Evolutionary conservation across 148 eudicot species (phyloP).

Genomic region (Pouteria glomerata): DNA sequence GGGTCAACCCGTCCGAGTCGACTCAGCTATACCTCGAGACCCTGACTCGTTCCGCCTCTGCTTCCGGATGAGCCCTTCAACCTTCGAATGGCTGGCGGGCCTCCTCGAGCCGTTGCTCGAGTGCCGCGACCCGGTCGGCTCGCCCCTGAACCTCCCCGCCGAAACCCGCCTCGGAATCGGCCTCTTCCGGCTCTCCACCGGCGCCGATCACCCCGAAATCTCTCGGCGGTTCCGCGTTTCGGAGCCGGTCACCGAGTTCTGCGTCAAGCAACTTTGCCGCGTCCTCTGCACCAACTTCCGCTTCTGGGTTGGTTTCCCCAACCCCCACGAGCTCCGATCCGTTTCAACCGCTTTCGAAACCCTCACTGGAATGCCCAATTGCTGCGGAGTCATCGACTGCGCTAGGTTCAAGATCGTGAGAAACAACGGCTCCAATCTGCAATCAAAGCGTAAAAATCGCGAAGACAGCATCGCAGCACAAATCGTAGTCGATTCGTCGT

Average conservation of each 20-base stretch:
- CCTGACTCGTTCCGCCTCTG: conserved; percentile 48
- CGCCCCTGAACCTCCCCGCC: conserved; percentile 39
- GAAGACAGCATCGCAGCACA: conserved; percentile 53
- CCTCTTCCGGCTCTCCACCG: conserved; percentile 58
- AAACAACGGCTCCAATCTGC: neutral
- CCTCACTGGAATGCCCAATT: conserved; percentile 57
- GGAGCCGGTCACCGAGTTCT: conserved; percentile 40
- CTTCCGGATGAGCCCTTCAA: conserved; percentile 58
- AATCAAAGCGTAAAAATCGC: neutral
- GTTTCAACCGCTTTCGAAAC: conserved; percentile 37
- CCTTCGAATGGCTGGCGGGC: conserved; percentile 75
- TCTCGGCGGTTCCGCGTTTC: conserved; percentile 55
- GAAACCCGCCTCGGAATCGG: conserved; percentile 75
- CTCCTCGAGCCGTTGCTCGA: conserved; percentile 81
- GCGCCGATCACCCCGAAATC: conserved; percentile 55
- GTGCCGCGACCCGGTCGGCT: conserved; percentile 72
- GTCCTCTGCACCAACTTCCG: conserved; percentile 82
- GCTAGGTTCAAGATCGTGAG: conserved; percentile 39
- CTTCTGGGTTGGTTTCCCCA: conserved; percentile 83
- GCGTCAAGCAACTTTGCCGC: conserved; percentile 69
- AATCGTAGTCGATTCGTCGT: conserved; percentile 70
- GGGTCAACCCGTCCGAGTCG: conserved; percentile 23
- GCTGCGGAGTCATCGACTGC: conserved; percentile 68
- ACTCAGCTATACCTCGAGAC: conserved; percentile 31
- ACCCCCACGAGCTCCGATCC: conserved; percentile 34